Conservation (phyloP, 202 grass and related monocot genomes). For the Bolboschoenoplectus hybrid region DNA sequence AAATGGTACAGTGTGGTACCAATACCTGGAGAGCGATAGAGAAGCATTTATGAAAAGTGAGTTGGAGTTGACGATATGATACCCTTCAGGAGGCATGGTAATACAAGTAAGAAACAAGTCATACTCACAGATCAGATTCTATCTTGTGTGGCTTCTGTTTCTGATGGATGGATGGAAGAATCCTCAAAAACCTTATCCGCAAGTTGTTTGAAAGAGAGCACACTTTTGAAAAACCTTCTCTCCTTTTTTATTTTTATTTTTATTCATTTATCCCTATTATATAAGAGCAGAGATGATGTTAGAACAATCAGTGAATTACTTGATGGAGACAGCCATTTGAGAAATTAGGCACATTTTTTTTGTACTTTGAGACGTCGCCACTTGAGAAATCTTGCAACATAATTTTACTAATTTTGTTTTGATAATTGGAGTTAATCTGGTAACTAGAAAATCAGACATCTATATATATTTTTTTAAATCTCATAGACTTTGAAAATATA, state of each 20-base stretch:
- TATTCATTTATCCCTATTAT: too few species aligned
- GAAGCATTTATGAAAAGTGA: not conserved
- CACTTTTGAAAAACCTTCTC: conserved; percentile 35
- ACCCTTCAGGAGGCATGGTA: conserved; percentile 37
- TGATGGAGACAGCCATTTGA: not conserved
- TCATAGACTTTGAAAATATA: not conserved
- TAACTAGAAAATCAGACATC: not conserved
- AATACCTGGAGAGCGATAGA: not conserved
- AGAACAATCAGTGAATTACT: not conserved
- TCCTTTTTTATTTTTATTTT: conserved; percentile 9
- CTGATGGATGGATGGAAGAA: conserved; percentile 24
- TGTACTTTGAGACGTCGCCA: not conserved
- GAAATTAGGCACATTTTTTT: conserved; percentile 14
- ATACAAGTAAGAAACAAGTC: conserved; percentile 29
- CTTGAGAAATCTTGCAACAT: not conserved
- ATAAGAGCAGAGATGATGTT: not conserved
- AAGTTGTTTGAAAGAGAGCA: conserved; percentile 23
- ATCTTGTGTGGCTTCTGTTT: conserved; percentile 35
- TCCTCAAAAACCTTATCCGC: conserved; percentile 34
- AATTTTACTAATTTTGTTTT: not conserved
- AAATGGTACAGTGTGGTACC: not conserved
- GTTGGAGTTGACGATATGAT: conserved; percentile 28
- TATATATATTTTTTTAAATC: not conserved
- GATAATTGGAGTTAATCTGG: not conserved
- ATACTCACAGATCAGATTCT: conserved; percentile 10